Percentiles rank a stretch among this genome's conserved stretches.
Evolutionary conservation across 768 basidiomycete species (phyloP).

Genomic region (Mycena venus): DNA sequence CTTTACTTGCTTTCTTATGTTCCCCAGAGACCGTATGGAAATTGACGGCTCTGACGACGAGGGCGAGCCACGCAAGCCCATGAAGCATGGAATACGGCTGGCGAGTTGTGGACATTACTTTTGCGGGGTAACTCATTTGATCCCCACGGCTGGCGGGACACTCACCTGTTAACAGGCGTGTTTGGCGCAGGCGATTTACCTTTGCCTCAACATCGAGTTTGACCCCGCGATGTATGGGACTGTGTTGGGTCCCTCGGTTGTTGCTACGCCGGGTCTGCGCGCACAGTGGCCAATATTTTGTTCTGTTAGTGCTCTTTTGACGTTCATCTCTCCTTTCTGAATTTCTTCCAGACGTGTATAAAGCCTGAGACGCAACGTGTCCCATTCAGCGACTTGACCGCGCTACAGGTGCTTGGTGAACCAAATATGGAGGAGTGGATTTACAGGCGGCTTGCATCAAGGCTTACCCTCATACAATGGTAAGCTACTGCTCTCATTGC

Average conservation of each 20-base stretch:
- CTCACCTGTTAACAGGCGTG: no score
- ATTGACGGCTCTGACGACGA: no score
- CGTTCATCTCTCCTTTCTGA: background rate
- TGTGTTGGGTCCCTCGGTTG: background rate
- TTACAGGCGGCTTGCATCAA: constrained; percentile 31
- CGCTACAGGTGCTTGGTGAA: no score
- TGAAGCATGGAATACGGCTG: no score
- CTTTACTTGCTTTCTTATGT: no score
- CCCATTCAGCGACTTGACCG: constrained; percentile 33
- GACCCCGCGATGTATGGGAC: constrained; percentile 33
- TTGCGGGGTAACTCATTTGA: constrained; percentile 29
- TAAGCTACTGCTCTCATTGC: background rate
- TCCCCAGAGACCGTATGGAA: no score
- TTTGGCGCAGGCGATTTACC: constrained; percentile 34
- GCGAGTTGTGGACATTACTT: no score
- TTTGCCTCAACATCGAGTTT: constrained; percentile 32
- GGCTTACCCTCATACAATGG: constrained; percentile 37
- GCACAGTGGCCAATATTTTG: constrained; percentile 34
- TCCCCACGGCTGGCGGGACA: background rate
- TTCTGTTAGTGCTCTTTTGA: constrained; percentile 18
- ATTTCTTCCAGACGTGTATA: constrained; percentile 12
- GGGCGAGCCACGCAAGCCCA: no score
- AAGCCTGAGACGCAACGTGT: constrained; percentile 29
- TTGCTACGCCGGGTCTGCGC: constrained; percentile 15
- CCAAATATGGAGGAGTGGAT: constrained; percentile 39